phyloP scores from a whole-genome alignment of 495 filamentous ascomycete genomes.

The Penicillium silybi region DNA sequence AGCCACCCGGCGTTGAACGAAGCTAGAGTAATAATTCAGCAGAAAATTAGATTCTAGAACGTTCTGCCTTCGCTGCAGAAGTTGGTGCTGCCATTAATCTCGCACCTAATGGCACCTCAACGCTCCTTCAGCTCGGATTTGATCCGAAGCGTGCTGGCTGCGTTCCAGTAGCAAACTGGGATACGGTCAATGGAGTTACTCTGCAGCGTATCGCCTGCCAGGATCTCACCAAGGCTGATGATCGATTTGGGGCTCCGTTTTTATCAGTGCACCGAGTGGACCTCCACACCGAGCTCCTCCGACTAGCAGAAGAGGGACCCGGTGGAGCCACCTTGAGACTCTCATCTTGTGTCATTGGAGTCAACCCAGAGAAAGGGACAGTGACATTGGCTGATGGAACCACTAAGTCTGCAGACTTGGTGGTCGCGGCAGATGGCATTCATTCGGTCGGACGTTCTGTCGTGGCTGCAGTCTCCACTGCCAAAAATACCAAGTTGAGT shows the following conservation, averaged over 20 bases:
- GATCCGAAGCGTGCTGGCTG: conserved; percentile 30
- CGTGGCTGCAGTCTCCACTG: conserved; percentile 11
- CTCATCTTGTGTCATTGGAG: conserved; percentile 3
- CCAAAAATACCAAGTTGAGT: conserved; percentile 6
- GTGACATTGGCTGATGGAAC: conserved; percentile 33
- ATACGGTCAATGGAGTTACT: conserved; percentile 19
- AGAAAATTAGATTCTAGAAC: conserved; percentile 13
- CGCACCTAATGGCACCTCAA: conserved; percentile 39
- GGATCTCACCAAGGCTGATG: conserved; percentile 10
- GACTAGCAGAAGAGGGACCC: conserved; percentile 21
- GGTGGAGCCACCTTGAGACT: conserved; percentile 25
- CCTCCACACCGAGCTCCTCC: conserved; percentile 43
- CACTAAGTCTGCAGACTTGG: conserved; percentile 34
- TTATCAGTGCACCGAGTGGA: conserved; percentile 50
- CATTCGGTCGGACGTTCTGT: conserved; percentile 33
- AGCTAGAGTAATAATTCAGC: conserved; percentile 3
- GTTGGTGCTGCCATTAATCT: conserved; percentile 47
- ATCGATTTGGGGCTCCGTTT: conserved; percentile 4
- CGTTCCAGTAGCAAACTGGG: conserved; percentile 12
- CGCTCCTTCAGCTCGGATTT: conserved; percentile 34
- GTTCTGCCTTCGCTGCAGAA: conserved; percentile 29
- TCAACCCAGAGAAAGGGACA: conserved; percentile 31
- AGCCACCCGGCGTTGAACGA: too few relatives aligned
- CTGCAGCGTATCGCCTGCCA: conserved; percentile 20
- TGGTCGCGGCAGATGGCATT: conserved; percentile 50